Percentiles rank a stretch among this genome's conserved stretches.
Evolutionary conservation across 768 basidiomycete genomes (phyloP).

Genomic region (Russula abietina): DNA sequence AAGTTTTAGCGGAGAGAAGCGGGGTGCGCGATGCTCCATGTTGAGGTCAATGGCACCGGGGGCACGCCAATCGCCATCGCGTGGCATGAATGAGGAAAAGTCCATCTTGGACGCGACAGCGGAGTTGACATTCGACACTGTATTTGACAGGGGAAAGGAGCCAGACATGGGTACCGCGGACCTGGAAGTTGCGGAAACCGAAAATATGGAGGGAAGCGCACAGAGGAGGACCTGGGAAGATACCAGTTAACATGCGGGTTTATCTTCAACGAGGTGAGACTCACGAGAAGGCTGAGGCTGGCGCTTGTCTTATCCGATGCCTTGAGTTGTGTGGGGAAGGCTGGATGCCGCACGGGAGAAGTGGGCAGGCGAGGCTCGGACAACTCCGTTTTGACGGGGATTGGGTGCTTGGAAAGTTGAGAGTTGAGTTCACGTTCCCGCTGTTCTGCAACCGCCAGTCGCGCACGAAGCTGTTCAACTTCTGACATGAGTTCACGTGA

Average conservation of each 20-base stretch:
- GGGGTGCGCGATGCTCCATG: conserved; percentile 36
- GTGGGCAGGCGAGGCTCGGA: conserved; percentile 47
- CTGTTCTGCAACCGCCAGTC: conserved; percentile 57
- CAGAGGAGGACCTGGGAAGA: conserved; percentile 63
- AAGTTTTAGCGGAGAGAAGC: conserved; percentile 39
- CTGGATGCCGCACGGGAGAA: conserved; percentile 32
- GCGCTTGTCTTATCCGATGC: conserved; percentile 41
- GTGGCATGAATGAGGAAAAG: conserved; percentile 29
- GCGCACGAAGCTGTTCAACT: conserved; percentile 60
- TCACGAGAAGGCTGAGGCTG: conserved; percentile 66
- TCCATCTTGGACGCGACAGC: conserved; percentile 31
- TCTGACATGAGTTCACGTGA: conserved; percentile 44
- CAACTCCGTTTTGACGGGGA: conserved; percentile 51
- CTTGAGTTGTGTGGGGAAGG: conserved; percentile 43
- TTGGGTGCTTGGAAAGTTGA: conserved; percentile 43
- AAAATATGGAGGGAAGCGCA: conserved; percentile 67
- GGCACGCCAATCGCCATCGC: conserved; percentile 33
- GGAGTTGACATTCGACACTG: conserved; percentile 28
- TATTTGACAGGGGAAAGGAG: conserved; percentile 44
- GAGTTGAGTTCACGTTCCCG: conserved; percentile 62
- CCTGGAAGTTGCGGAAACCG: conserved; percentile 47
- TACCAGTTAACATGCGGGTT: conserved; percentile 22
- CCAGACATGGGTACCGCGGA: conserved; percentile 50
- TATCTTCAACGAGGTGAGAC: conserved; percentile 27
- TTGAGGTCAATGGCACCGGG: conserved; percentile 44